A percentile compares a stretch with the other conserved stretches of the same genome.
Conservation (phyloP, 2,329 filamentous ascomycete genomes). For the Penicillium expansum region DNA sequence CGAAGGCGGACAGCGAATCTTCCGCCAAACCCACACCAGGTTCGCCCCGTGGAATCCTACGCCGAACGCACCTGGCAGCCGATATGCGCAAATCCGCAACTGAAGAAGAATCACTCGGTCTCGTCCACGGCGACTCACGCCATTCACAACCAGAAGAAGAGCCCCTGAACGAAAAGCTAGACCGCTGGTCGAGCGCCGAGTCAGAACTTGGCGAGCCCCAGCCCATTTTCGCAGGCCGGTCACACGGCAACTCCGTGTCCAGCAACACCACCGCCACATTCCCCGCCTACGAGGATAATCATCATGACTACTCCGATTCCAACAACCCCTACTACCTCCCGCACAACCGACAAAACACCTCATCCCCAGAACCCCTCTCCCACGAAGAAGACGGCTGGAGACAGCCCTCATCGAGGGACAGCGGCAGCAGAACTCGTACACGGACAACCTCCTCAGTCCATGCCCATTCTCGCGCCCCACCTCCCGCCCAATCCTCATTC, state of each 20-base stretch:
- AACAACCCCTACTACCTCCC: conserved; percentile 27
- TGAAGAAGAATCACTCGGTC: conserved; percentile 77
- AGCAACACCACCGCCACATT: conserved; percentile 24
- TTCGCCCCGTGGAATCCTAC: conserved; percentile 38
- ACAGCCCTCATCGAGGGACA: neutral
- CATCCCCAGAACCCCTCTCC: conserved; percentile 13
- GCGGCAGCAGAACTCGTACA: conserved; percentile 10
- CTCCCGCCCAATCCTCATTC: conserved; percentile 24
- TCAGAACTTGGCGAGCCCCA: conserved; percentile 23
- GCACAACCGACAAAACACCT: conserved; percentile 10
- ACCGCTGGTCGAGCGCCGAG: conserved; percentile 26
- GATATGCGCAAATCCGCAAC: conserved; percentile 54
- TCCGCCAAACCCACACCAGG: conserved; percentile 20
- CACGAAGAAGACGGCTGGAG: conserved; percentile 19
- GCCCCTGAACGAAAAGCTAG: conserved; percentile 30
- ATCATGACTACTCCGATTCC: conserved; percentile 23
- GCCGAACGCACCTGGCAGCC: conserved; percentile 39
- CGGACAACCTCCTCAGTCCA: conserved; percentile 21
- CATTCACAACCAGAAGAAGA: conserved; percentile 22
- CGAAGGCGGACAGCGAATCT: conserved; percentile 25
- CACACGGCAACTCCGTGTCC: conserved; percentile 25
- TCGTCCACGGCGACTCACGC: conserved; percentile 70
- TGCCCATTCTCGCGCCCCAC: conserved; percentile 15
- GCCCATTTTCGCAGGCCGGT: conserved; percentile 16
- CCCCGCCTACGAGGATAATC: conserved; percentile 28